A percentile compares a stretch with the other conserved stretches of the same genome.
Conservation (phyloP, 495 filamentous ascomycete species). For the Penicillium lividum region DNA sequence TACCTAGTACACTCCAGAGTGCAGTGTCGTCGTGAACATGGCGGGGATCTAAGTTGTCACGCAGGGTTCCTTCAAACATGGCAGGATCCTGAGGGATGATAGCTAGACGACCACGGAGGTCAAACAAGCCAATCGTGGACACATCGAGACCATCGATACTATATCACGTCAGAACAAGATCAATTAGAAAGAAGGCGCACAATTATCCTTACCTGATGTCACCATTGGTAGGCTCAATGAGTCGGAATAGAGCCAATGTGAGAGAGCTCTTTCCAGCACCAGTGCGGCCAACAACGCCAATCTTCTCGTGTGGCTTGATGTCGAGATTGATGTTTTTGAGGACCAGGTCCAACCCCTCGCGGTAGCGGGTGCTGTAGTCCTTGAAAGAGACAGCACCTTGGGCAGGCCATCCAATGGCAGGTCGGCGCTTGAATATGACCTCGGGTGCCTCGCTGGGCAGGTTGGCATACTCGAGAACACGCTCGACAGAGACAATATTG, state of each 20-base stretch:
- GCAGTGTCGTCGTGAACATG: constrained; percentile 97
- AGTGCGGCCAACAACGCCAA: constrained; percentile 95
- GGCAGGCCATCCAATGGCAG: constrained; percentile 88
- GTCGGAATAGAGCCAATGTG: constrained; percentile 90
- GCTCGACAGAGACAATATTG: constrained; percentile 98
- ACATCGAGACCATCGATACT: constrained; percentile 87
- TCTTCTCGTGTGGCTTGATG: constrained; percentile 95
- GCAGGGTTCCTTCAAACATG: constrained; percentile 92
- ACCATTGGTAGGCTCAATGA: constrained; percentile 84
- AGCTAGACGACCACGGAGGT: constrained; percentile 85
- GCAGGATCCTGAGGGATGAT: constrained; percentile 99
- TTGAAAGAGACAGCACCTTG: constrained; percentile 88
- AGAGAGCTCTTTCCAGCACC: constrained; percentile 96
- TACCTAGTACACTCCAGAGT: constrained; percentile 94
- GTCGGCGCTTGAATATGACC: constrained; percentile 82
- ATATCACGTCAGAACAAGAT: constrained; percentile 19
- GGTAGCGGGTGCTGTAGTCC: constrained; percentile 92
- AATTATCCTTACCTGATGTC: constrained; percentile 58
- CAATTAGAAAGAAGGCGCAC: not conserved
- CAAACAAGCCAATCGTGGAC: constrained; percentile 83
- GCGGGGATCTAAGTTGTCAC: constrained; percentile 95
- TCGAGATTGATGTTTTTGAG: constrained; percentile 88
- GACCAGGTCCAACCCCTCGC: constrained; percentile 83
- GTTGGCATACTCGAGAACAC: constrained; percentile 92
- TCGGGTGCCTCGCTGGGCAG: constrained; percentile 96